Evolutionary conservation across 129 eudicot species (phyloP), one percentile per base, ranked within the genome.

Genomic region (Flaveria sonorensis): DNA sequence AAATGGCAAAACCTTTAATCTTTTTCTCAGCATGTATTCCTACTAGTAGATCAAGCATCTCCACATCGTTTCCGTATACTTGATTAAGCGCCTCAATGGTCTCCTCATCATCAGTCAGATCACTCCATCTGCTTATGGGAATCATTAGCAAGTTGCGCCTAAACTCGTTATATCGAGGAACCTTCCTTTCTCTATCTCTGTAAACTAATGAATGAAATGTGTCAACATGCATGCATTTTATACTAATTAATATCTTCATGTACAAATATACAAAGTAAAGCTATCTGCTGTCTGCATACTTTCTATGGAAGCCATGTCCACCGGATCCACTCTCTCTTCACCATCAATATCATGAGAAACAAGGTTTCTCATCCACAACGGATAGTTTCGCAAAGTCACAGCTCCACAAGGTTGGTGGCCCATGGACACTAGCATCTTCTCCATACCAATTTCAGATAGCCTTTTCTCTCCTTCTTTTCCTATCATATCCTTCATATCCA

Each of bases 331-430:
- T 69, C 91, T 84, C 62, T 87, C 91, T 13, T 87, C 88, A 14
- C 86, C 91, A 56, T 84, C 39, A n/a, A 84, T 50, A 57, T 87
- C 91, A 84, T 84, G 86, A 70, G 86, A 81, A 62, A 82, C 73
- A 72, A 87, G 91, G 77, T 87, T 84, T 71, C 91, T 84, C 91
- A 87, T 84, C 91, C 88, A 87, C 57, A 79, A 79, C 13, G 91
- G 91, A 68, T 84, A 87, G 73, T 87, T 87, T 84, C 86, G 79
- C 36, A 87, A 63, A 24, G 88, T 81, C 47, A 79, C 84, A 42
- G 91, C 87, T 68, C 91, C 91, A 82, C 88, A 81, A 57, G 91
- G 30, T 77, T 87, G 91, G 73, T 84, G 81, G 7, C 91, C 91
- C 91, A 87, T 84, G 40, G 91, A 84, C 18, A 87, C 85, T 71